A percentile compares a stretch with the other conserved stretches of the same genome.
phyloP scores from a whole-genome alignment of 495 filamentous ascomycete species.

The Penicillium paxilli region DNA sequence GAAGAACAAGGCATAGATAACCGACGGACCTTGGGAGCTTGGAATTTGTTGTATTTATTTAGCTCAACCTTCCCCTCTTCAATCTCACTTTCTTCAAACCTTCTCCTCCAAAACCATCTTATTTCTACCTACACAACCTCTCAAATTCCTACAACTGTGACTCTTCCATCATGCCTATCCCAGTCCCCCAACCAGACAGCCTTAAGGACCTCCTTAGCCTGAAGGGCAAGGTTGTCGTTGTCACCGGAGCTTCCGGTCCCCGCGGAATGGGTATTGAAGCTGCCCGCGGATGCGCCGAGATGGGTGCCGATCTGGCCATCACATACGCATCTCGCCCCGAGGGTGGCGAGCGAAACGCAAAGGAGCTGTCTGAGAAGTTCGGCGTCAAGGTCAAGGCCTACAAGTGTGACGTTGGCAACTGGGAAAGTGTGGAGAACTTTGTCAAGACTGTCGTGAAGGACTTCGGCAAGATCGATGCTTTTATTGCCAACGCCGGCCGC shows the following conservation, averaged over 20 bases:
- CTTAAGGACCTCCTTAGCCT: constrained; percentile 68
- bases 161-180: constrained; percentile 50
- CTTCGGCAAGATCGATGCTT: constrained; percentile 65
- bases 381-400: constrained; percentile 69
- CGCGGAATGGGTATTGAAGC: constrained; percentile 74
- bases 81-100: background rate
- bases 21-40: constrained; percentile 1
- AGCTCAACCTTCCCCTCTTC: background rate
- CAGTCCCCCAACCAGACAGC: constrained; percentile 55
- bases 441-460: constrained; percentile 57
- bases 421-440: constrained; percentile 49
- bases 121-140: background rate
- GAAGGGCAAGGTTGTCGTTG: constrained; percentile 71
- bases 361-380: constrained; percentile 57
- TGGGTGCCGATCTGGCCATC: constrained; percentile 69
- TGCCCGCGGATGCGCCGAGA: constrained; percentile 69
- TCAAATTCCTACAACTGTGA: no score
- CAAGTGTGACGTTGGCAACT: constrained; percentile 56
- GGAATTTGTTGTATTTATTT: background rate
- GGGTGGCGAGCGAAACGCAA: constrained; percentile 65
- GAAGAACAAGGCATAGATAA: background rate
- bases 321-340: constrained; percentile 63
- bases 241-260: constrained; percentile 70
- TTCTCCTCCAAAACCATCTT: background rate
- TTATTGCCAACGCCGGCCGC: constrained; percentile 68